Evolutionary conservation across 2,329 filamentous ascomycete species (phyloP).

Genomic region (Annulohypoxylon truncatum): DNA sequence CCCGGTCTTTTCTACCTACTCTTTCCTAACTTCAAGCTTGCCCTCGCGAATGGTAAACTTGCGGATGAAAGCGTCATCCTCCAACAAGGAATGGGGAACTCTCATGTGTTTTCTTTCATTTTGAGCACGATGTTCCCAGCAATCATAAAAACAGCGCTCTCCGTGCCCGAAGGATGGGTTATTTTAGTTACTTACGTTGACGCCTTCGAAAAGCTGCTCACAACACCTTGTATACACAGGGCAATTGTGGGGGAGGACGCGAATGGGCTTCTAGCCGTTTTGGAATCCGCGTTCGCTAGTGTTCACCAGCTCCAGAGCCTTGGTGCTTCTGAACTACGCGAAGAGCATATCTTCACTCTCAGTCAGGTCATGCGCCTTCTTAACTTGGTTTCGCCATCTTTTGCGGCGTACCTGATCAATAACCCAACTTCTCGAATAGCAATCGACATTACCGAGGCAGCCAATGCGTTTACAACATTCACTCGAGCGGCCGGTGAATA

Average conservation of each 20-base stretch:
- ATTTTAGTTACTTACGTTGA: conserved; percentile 63
- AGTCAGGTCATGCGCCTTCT: conserved; percentile 41
- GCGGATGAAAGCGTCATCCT: conserved; percentile 60
- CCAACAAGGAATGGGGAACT: conserved; percentile 60
- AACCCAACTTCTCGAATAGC: conserved; percentile 36
- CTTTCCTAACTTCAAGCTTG: conserved; percentile 67
- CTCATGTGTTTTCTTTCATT: conserved; percentile 60
- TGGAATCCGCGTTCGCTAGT: conserved; percentile 49
- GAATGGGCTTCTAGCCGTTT: conserved; percentile 49
- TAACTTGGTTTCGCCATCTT: conserved; percentile 48
- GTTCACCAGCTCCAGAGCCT: conserved; percentile 44
- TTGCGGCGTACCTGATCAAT: conserved; percentile 46
- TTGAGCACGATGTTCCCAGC: conserved; percentile 66
- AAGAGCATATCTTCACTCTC: conserved; percentile 44
- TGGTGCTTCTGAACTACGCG: conserved; percentile 34
- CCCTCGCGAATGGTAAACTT: conserved; percentile 62
- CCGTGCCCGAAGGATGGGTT: conserved; percentile 56
- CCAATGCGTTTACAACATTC: conserved; percentile 44
- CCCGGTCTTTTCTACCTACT: conserved; percentile 68
- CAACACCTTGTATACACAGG: conserved; percentile 50
- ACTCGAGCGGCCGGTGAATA: conserved; percentile 41
- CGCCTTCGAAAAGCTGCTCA: conserved; percentile 55
- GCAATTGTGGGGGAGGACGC: conserved; percentile 53
- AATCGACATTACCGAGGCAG: conserved; percentile 29
- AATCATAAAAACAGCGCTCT: conserved; percentile 56